phyloP scores from a whole-genome alignment of 495 filamentous ascomycete genomes.

The Hypoxylon intermedium region DNA sequence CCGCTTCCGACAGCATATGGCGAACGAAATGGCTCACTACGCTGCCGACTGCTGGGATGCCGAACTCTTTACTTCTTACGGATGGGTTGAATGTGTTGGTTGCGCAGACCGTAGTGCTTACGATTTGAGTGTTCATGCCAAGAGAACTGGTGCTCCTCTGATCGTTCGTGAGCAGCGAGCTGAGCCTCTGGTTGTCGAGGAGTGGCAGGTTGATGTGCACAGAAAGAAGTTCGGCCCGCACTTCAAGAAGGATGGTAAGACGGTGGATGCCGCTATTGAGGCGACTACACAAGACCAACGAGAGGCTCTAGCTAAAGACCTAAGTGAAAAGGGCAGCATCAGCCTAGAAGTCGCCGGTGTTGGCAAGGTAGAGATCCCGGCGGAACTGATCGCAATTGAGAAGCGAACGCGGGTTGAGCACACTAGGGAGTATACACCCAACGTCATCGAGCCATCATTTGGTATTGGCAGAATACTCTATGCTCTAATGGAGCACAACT shows the following conservation, averaged over 20 bases:
- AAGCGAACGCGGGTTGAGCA: constrained; percentile 61
- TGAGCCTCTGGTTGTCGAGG: constrained; percentile 63
- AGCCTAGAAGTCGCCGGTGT: constrained; percentile 61
- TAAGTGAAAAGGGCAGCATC: constrained; percentile 62
- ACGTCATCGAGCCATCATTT: constrained; percentile 76
- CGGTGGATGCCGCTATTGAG: constrained; percentile 64
- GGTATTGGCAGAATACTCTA: constrained; percentile 75
- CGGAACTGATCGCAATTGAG: constrained; percentile 64
- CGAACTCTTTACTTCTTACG: constrained; percentile 68
- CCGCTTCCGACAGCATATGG: constrained; percentile 74
- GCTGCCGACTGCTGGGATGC: constrained; percentile 76
- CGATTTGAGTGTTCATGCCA: constrained; percentile 69
- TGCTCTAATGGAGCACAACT: constrained; percentile 67
- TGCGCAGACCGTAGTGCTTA: constrained; percentile 74
- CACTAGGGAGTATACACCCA: constrained; percentile 68
- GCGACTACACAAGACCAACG: constrained; percentile 63
- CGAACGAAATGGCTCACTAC: constrained; percentile 78
- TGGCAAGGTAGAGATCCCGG: constrained; percentile 62
- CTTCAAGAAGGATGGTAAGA: constrained; percentile 69
- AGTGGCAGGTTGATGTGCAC: constrained; percentile 67
- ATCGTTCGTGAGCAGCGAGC: constrained; percentile 64
- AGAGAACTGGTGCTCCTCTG: constrained; percentile 65
- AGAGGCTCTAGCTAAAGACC: constrained; percentile 59
- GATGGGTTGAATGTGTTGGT: constrained; percentile 75
- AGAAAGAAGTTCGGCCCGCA: constrained; percentile 71